Percentiles rank a stretch among this genome's conserved stretches.
These are phyloP conservation scores for Hapsidospora chrysogenum DNA, from an alignment of 495 filamentous ascomycete species.

Conservation along the genomic window DNA sequence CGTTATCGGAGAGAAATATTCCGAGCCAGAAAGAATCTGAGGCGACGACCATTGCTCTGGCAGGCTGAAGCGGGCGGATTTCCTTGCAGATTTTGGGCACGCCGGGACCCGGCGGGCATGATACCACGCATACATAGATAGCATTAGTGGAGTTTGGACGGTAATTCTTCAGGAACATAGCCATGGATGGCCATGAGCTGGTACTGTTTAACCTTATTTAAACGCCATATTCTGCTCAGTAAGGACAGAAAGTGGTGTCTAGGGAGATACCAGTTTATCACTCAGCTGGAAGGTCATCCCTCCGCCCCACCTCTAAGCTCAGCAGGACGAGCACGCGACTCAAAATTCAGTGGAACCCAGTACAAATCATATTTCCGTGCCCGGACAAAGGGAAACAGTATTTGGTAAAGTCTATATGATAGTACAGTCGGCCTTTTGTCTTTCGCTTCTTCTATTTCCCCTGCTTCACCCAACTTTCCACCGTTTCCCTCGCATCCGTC, in stretches of 20 bases:
- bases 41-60: background rate
- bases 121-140: background rate
- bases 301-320: too few species aligned
- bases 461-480: conserved; percentile 84
- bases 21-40: background rate
- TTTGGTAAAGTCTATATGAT: conserved; percentile 1
- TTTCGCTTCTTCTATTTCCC: conserved; percentile 36
- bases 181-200: too few species aligned
- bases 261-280: too few species aligned
- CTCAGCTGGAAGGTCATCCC: too few species aligned
- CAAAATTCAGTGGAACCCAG: too few species aligned
- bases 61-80: background rate
- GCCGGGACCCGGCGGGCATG: background rate
- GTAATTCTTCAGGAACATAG: too few species aligned
- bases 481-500: conserved; percentile 45
- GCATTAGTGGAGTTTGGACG: background rate
- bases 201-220: too few species aligned
- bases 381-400: background rate
- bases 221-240: too few species aligned
- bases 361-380: too few species aligned
- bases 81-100: too few species aligned
- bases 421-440: conserved; percentile 1
- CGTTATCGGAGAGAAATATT: conserved; percentile 13
- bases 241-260: too few species aligned
- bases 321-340: too few species aligned